Evolutionary conservation across 169 alveolate genomes (phyloP).

Genomic region (Cryptosporidium muris): DNA sequence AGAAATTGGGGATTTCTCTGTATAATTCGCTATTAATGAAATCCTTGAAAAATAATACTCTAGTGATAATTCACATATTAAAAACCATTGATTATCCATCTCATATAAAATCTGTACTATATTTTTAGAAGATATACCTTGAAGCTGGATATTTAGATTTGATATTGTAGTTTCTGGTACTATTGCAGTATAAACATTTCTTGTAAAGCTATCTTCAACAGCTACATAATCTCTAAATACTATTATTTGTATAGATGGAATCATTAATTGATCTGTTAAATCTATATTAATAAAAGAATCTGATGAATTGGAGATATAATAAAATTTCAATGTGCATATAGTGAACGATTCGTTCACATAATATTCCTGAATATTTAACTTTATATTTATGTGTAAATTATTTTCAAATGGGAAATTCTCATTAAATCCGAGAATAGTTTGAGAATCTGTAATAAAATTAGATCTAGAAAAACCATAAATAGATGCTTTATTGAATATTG

Average conservation of each 20-base stretch:
- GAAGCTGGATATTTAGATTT: slow-evolving; percentile 12
- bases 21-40: not conserved
- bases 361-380: not conserved
- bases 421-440: slow-evolving; percentile 11
- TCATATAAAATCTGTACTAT: slow-evolving; percentile 10
- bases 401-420: not conserved
- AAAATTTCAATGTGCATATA: too few relatives aligned
- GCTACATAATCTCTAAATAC: slow-evolving; percentile 22
- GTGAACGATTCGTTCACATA: too few relatives aligned
- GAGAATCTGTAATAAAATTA: not conserved
- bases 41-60: too few relatives aligned
- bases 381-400: slow-evolving; percentile 25
- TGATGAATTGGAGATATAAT: not conserved
- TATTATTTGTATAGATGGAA: slow-evolving; percentile 32
- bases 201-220: slow-evolving; percentile 24
- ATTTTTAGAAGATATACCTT: not conserved
- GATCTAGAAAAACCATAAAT: not conserved
- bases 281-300: not conserved
- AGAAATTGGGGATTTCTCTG: not conserved
- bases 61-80: too few relatives aligned
- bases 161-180: not conserved
- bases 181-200: slow-evolving; percentile 15
- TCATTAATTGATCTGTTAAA: not conserved
- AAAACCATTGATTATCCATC: not conserved
- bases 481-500: not conserved